Conservation (phyloP, 768 basidiomycete genomes). For the Asterophora parasitica region DNA sequence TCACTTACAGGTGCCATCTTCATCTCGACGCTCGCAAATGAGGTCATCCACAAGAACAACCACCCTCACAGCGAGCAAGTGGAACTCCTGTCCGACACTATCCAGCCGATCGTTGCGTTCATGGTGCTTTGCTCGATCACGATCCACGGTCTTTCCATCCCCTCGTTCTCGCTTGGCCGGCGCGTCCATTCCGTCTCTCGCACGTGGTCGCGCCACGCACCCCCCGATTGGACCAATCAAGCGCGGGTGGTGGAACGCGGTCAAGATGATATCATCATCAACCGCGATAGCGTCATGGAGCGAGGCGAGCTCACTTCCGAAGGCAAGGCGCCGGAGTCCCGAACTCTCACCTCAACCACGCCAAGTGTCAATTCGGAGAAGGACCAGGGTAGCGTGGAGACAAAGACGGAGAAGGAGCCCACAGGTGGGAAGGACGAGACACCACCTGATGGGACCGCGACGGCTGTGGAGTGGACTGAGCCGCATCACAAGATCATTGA, state of each 20-base stretch:
- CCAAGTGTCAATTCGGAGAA: constrained; percentile 14
- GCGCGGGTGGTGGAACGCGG: constrained; percentile 65
- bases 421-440: constrained; percentile 21
- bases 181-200: constrained; percentile 88
- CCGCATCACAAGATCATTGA: constrained; percentile 67
- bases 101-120: constrained; percentile 92
- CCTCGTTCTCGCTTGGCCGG: constrained; percentile 87
- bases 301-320: constrained; percentile 15
- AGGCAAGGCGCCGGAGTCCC: constrained; percentile 12
- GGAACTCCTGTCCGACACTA: constrained; percentile 63
- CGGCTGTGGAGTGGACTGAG: constrained; percentile 62
- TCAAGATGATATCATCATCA: constrained; percentile 74
- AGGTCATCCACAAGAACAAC: constrained; percentile 42
- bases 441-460: constrained; percentile 41
- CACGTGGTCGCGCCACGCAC: constrained; percentile 82
- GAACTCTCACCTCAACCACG: constrained; percentile 11
- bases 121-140: constrained; percentile 91
- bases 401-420: constrained; percentile 9
- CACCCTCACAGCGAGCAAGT: constrained; percentile 51
- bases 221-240: constrained; percentile 83
- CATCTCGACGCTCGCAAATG: constrained; percentile 79
- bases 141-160: constrained; percentile 88
- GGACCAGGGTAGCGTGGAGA: constrained; percentile 16
- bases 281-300: constrained; percentile 67
- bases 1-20: constrained; percentile 72